Base-by-base conservation (phyloP, 805 yeast species). In the Torulaspora maleeae region DNA sequence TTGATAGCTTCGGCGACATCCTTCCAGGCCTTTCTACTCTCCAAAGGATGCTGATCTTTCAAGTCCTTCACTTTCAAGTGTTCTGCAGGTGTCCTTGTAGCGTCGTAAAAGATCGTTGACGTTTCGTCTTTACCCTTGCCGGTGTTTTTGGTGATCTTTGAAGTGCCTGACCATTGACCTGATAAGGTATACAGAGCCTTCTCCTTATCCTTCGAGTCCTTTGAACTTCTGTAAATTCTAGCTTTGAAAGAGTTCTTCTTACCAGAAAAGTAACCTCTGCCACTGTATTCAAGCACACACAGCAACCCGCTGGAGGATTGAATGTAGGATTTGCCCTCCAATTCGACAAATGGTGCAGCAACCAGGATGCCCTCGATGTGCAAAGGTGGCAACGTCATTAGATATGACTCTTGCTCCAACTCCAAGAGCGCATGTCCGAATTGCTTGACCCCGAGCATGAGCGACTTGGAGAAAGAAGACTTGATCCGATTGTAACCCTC, bases 181-280 rank as follows among this genome's bases (percentile, higher is more conserved):
- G 73, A 59, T 49, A 93, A 82, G 12, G 95, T 85, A 68, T 78
- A 86, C 45, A 88, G 68, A 1, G 95, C 86, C 48, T 80, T 78
- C 27, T 76, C 78, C 46, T 71, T 70, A 53, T 77, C 78, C 44
- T 71, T 61, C n/a, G 76, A 71, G n/a, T 76, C 70, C 22, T 69
- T 67, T 41, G 66, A 58, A 60, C 77, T 78, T 56, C 75, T 76
- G 63, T 63, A 85, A 49, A 93, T 74, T 60, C 91, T 78, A 20
- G 95, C 95, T 69, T 90, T 93, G 71, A 84, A 88, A 13, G 89
- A 69, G 70, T 93, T 90, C 73, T 90, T 91, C 74, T 90, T 91
- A 58, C 99, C 99, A 16, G 88, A 77, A 62, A 93, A 88, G 71
- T 89, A 93, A 27, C 99, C 99, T 67, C 93, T 81, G 27, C 99